These are phyloP conservation scores for Leucoagaricus sp. DNA, from an alignment of 1,284 basidiomycete species.

Conservation along the genomic window DNA sequence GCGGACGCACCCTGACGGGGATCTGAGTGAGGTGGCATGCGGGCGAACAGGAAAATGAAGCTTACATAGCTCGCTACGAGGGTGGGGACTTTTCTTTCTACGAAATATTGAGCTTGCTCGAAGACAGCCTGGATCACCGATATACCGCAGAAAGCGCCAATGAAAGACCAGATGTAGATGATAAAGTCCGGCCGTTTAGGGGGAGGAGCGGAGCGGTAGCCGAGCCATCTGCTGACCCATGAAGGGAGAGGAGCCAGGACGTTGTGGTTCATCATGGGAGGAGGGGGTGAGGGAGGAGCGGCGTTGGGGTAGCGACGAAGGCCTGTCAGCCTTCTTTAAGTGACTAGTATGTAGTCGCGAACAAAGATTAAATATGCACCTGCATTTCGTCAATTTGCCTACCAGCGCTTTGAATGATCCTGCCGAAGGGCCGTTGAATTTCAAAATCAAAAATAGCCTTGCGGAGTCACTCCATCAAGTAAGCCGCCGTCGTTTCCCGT, in stretches of 20 bases:
- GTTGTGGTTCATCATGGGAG: not conserved
- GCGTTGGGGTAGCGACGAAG: no score
- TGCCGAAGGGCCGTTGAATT: no score
- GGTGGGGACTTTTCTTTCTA: slow-evolving; percentile 47
- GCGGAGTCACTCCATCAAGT: no score
- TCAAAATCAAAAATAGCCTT: no score
- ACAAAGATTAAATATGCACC: no score
- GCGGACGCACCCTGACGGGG: slow-evolving; percentile 54
- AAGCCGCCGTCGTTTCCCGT: no score
- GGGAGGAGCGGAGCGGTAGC: slow-evolving; percentile 41
- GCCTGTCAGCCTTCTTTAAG: no score
- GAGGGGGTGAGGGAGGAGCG: no score
- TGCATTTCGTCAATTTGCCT: no score
- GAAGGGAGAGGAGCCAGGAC: slow-evolving; percentile 37
- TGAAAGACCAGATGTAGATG: slow-evolving; percentile 43
- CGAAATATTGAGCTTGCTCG: slow-evolving; percentile 49
- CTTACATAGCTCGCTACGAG: slow-evolving; percentile 52
- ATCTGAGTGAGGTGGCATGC: not conserved
- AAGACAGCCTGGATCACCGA: slow-evolving; percentile 58
- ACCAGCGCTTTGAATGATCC: no score
- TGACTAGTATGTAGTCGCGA: no score
- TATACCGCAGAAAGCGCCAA: slow-evolving; percentile 59
- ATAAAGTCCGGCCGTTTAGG: slow-evolving; percentile 37
- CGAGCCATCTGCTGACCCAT: slow-evolving; percentile 45
- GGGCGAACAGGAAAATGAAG: slow-evolving; percentile 10